Evolutionary conservation across 352 stramenopile genomes (phyloP).

Genomic region (Phytophthora pini): DNA sequence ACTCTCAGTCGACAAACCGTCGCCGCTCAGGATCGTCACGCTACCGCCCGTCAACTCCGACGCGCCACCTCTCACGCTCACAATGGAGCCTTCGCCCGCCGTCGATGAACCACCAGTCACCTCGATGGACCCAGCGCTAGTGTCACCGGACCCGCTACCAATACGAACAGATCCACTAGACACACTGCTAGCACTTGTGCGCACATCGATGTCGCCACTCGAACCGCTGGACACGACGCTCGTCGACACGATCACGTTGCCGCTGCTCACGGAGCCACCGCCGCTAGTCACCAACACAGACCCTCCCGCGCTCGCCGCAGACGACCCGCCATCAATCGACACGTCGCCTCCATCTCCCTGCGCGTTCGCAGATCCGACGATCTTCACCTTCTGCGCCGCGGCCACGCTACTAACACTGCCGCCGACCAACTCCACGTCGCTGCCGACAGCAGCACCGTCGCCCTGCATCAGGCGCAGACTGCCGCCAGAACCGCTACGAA

Average conservation of each 20-base stretch:
- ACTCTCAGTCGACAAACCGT: slow-evolving; percentile 14
- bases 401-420: slow-evolving; percentile 19
- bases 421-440: slow-evolving; percentile 32
- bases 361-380: slow-evolving; percentile 31
- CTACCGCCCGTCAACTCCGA: slow-evolving; percentile 30
- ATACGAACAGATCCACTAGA: slow-evolving; percentile 32
- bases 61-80: slow-evolving; percentile 27
- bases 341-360: slow-evolving; percentile 34
- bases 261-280: slow-evolving; percentile 22
- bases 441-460: slow-evolving; percentile 24
- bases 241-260: slow-evolving; percentile 23
- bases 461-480: slow-evolving; percentile 30
- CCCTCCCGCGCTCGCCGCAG: slow-evolving; percentile 17
- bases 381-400: slow-evolving; percentile 28
- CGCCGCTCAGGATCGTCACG: slow-evolving; percentile 22
- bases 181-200: slow-evolving; percentile 24
- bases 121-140: slow-evolving; percentile 29
- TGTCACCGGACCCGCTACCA: slow-evolving; percentile 25
- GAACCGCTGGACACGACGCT: slow-evolving; percentile 19
- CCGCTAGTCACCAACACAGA: slow-evolving; percentile 28
- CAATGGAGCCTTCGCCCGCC: slow-evolving; percentile 25
- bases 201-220: slow-evolving; percentile 22
- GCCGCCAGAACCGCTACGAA: slow-evolving; percentile 32
- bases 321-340: slow-evolving; percentile 33
- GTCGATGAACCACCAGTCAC: slow-evolving; percentile 36